Evolutionary conservation across 495 filamentous ascomycete genomes (phyloP), one percentile per base, ranked within the genome.

Genomic region (Aspergillus bridgeri): DNA sequence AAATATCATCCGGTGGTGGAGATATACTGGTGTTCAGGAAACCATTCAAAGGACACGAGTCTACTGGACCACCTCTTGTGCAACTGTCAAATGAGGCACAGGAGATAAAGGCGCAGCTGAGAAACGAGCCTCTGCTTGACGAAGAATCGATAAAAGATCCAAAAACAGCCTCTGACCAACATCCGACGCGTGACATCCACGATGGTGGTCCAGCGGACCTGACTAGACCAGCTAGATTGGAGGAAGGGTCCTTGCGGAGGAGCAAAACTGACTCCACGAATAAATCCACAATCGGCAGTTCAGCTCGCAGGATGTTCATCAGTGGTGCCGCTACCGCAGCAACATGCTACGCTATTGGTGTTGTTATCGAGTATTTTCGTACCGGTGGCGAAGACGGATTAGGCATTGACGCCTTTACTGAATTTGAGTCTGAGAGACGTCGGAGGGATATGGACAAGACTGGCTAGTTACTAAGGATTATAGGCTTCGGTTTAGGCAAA

Each of bases 11-110:
- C 4, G 88, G 87, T 6, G 79, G 81, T 54, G 82, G 80, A 5
- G 82, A 92, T 64, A 78, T 92, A 7, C 78, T 92, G 18, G 82
- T 94, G 0, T 91, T 92, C 63, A 82, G 82, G 56, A 87, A 89
- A 63, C 69, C 79, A 13, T 67, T 15, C 11, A 13, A 11, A 15
- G 17, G 17, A 11, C 33, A 9, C 13, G 33, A 15, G 33, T 38
- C 2, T 38, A 38, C 33, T 38, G 33, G 33, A 13, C 17, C 33
- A 15, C 3, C 33, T 38, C 33, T 38, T 15, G 74, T 15, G 72
- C 72, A 9, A 53, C 45, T 20, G 8, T 22, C 21, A 29, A 57
- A 43, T 6, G 42, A 8, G 55, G 17, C 7, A 23, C 60, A 24
- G 52, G 33, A 24, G 7, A 20, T 50, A 4, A 24, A 8, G 22